These are phyloP conservation scores for Chaetoceros tenuissimus DNA, from an alignment of 108 stramenopile genomes.

Conservation along the genomic window DNA sequence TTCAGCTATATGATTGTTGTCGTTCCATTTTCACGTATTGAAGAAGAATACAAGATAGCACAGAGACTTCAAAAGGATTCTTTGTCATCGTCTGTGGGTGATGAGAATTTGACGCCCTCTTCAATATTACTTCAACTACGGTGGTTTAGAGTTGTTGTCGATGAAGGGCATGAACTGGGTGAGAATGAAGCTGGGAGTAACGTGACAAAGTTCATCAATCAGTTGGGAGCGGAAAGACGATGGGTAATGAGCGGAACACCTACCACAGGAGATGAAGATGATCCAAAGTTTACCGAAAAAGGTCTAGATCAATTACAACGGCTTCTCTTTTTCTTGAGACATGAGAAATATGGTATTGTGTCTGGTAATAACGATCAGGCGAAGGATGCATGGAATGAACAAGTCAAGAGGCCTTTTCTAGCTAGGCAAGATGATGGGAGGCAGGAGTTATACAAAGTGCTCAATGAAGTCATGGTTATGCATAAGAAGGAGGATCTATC, in stretches of 20 bases:
- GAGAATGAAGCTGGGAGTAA: slow-evolving; percentile 22
- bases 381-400: slow-evolving; percentile 29
- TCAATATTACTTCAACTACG: slow-evolving; percentile 30
- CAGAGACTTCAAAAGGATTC: slow-evolving; percentile 6
- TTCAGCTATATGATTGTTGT: slow-evolving; percentile 34
- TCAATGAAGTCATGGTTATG: slow-evolving; percentile 44
- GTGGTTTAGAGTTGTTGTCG: slow-evolving; percentile 56
- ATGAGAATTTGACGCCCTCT: neutral
- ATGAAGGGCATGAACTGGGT: slow-evolving; percentile 78
- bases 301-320: slow-evolving; percentile 44
- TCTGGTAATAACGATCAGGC: slow-evolving; percentile 15
- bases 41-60: slow-evolving; percentile 15
- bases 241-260: slow-evolving; percentile 83
- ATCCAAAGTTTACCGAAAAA: slow-evolving; percentile 13
- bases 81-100: slow-evolving; percentile 4
- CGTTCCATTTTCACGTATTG: slow-evolving; percentile 32
- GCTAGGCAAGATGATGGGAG: slow-evolving; percentile 15
- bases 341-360: slow-evolving; percentile 23
- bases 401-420: slow-evolving; percentile 38
- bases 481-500: slow-evolving; percentile 46
- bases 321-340: slow-evolving; percentile 33
- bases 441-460: slow-evolving; percentile 18
- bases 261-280: slow-evolving; percentile 46
- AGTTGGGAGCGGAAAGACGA: slow-evolving; percentile 58
- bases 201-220: slow-evolving; percentile 33